These are phyloP conservation scores for Macrolepiota albuminosa DNA, from an alignment of 768 basidiomycete species.

Conservation along the genomic window DNA sequence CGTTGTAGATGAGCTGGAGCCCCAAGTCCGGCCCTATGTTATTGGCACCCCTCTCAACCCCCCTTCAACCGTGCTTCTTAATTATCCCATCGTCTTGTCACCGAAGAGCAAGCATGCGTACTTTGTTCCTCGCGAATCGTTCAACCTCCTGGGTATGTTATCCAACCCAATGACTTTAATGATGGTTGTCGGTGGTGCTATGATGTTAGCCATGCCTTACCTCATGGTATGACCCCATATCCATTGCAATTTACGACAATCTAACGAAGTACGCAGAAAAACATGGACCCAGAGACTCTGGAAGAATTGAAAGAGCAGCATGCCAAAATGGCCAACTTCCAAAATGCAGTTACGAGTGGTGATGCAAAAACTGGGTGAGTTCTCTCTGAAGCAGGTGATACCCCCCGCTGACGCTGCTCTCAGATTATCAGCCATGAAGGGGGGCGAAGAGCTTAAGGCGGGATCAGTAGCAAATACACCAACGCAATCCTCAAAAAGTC, in stretches of 20 bases:
- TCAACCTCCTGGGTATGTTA: slow-evolving; percentile 72
- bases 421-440: slow-evolving; percentile 42
- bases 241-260: slow-evolving; percentile 2
- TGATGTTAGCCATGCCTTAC: slow-evolving; percentile 73
- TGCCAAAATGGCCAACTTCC: slow-evolving; percentile 48
- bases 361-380: slow-evolving; percentile 55
- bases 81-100: slow-evolving; percentile 56
- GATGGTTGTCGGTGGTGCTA: slow-evolving; percentile 59
- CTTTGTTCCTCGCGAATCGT: slow-evolving; percentile 66
- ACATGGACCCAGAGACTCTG: slow-evolving; percentile 65
- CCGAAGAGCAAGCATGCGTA: slow-evolving; percentile 56
- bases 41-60: slow-evolving; percentile 67
- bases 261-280: slow-evolving; percentile 45
- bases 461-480: not conserved
- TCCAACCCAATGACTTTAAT: slow-evolving; percentile 84
- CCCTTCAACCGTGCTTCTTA: slow-evolving; percentile 45
- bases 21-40: slow-evolving; percentile 58
- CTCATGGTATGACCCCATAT: slow-evolving; percentile 49
- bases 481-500: slow-evolving; percentile 12
- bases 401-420: not conserved
- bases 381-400: not conserved
- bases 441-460: slow-evolving; percentile 12
- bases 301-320: slow-evolving; percentile 63
- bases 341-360: slow-evolving; percentile 52
- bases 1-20: slow-evolving; percentile 34